phyloP scores from a whole-genome alignment of 768 basidiomycete genomes.

The Termitomyces bulborhizus region DNA sequence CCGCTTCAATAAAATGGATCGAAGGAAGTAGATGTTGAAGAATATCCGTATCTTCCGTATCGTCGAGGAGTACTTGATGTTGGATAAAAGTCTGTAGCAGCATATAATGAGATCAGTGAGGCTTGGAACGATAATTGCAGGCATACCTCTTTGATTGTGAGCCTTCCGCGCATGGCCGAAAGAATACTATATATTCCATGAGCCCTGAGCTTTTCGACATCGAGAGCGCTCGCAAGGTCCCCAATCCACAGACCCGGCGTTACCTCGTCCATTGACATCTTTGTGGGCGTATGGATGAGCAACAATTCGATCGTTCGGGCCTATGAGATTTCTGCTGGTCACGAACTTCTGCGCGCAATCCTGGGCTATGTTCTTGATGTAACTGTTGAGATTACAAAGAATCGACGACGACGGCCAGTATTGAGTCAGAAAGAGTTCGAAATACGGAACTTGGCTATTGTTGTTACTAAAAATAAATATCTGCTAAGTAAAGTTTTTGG shows the following conservation, averaged over 20 bases:
- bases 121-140: not conserved
- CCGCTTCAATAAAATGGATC: slow-evolving; percentile 78
- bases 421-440: not conserved
- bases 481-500: not conserved
- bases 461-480: not conserved
- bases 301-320: not conserved
- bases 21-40: slow-evolving; percentile 72
- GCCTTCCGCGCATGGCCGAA: slow-evolving; percentile 63
- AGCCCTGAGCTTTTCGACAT: slow-evolving; percentile 53
- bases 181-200: slow-evolving; percentile 74
- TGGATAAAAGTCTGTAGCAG: slow-evolving; percentile 64
- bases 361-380: too few relatives aligned
- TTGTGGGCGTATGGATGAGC: not conserved
- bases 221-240: slow-evolving; percentile 62
- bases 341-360: not conserved
- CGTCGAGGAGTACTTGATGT: slow-evolving; percentile 75
- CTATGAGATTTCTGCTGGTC: not conserved
- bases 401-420: not conserved
- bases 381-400: not conserved
- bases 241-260: slow-evolving; percentile 83
- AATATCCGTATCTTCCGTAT: slow-evolving; percentile 70
- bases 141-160: slow-evolving; percentile 60
- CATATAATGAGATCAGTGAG: not conserved
- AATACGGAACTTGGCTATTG: not conserved
- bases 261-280: slow-evolving; percentile 64